Conservation (phyloP, 805 yeast species). For the Schizosaccharomyces pombe region DNA sequence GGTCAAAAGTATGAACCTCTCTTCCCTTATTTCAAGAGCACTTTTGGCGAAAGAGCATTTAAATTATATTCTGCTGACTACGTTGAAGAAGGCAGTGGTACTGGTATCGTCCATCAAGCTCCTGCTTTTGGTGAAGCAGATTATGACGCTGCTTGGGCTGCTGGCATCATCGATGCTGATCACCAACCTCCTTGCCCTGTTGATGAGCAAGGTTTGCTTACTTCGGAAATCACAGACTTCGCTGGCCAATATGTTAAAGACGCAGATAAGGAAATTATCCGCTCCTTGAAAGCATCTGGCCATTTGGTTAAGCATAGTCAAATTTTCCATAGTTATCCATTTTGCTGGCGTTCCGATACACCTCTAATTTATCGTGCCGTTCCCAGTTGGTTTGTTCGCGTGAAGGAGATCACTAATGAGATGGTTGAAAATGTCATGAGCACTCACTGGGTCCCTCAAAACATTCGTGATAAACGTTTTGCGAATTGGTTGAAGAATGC, state of each 20-base stretch:
- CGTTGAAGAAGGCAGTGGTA: constrained; percentile 87
- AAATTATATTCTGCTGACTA: constrained; percentile 60
- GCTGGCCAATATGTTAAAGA: constrained; percentile 78
- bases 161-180: constrained; percentile 51
- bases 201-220: constrained; percentile 77
- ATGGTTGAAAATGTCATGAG: constrained; percentile 66
- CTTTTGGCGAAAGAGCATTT: constrained; percentile 57
- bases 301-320: constrained; percentile 54
- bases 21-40: constrained; percentile 56
- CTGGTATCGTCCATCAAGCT: constrained; percentile 95
- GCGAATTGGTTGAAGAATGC: constrained; percentile 97
- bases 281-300: constrained; percentile 55
- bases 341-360: constrained; percentile 99
- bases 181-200: constrained; percentile 75
- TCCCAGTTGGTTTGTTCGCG: constrained; percentile 95
- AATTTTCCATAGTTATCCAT: constrained; percentile 88
- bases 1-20: constrained; percentile 67
- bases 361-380: constrained; percentile 89
- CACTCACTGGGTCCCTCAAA: constrained; percentile 85
- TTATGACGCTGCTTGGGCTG: constrained; percentile 55
- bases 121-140: constrained; percentile 99
- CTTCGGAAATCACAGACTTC: constrained; percentile 47
- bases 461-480: constrained; percentile 82
- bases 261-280: constrained; percentile 80
- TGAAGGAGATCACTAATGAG: constrained; percentile 65